Percentiles rank a stretch among this genome's conserved stretches.
These are phyloP conservation scores for Knufia petricola DNA, from an alignment of 2,329 filamentous ascomycete species.

Conservation along the genomic window DNA sequence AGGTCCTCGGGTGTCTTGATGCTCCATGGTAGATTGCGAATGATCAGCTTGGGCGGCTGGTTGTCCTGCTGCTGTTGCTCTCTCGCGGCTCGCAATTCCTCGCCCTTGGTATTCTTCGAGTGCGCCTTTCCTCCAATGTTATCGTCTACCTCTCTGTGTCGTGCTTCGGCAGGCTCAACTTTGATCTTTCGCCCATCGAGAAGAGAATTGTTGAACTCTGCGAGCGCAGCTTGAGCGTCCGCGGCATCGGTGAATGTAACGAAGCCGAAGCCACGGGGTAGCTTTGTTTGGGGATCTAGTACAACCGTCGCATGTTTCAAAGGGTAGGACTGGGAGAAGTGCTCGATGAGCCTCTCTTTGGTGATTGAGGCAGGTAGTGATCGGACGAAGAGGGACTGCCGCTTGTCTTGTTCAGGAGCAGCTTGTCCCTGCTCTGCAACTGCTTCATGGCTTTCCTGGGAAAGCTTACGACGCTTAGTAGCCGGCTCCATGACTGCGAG, in stretches of 20 bases:
- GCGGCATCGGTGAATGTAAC: slow-evolving; percentile 93
- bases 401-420: slow-evolving; percentile 24
- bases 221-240: slow-evolving; percentile 71
- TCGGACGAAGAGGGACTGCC: slow-evolving; percentile 78
- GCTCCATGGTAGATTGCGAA: slow-evolving; percentile 92
- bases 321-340: slow-evolving; percentile 89
- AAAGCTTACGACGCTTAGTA: slow-evolving; percentile 30
- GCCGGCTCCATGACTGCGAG: slow-evolving; percentile 26
- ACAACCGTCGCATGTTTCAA: slow-evolving; percentile 96
- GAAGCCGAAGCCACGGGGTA: slow-evolving; percentile 88
- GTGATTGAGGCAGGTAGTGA: slow-evolving; percentile 71
- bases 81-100: slow-evolving; percentile 33
- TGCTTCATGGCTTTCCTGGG: slow-evolving; percentile 22
- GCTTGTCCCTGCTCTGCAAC: slow-evolving; percentile 23
- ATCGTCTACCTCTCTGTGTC: slow-evolving; percentile 58
- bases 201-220: slow-evolving; percentile 67
- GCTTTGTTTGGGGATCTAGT: slow-evolving; percentile 71
- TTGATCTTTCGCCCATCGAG: slow-evolving; percentile 74
- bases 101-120: slow-evolving; percentile 27
- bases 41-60: slow-evolving; percentile 66
- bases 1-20: slow-evolving; percentile 81
- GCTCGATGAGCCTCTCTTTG: slow-evolving; percentile 69
- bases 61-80: slow-evolving; percentile 52
- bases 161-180: slow-evolving; percentile 77
- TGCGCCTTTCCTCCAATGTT: slow-evolving; percentile 34